phyloP scores from a whole-genome alignment of 1,284 basidiomycete genomes.

The Marasmius fiardii region DNA sequence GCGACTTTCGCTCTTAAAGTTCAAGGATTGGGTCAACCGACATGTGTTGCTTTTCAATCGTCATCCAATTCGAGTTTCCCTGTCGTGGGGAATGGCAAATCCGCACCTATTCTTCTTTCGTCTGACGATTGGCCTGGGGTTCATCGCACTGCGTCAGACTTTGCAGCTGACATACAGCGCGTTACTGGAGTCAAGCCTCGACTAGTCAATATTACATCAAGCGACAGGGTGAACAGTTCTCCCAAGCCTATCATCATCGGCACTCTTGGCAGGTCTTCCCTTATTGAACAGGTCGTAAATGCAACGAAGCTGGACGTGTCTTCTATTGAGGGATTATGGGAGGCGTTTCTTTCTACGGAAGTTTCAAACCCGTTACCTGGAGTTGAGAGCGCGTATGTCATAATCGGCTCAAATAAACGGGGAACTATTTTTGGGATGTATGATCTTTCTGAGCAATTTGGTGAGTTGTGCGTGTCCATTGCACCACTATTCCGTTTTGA shows the following conservation, averaged over 20 bases:
- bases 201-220: constrained; percentile 43
- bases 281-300: constrained; percentile 55
- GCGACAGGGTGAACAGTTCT: constrained; percentile 17
- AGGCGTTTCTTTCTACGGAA: constrained; percentile 50
- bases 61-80: constrained; percentile 29
- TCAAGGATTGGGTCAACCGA: not conserved
- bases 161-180: constrained; percentile 57
- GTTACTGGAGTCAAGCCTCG: constrained; percentile 53
- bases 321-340: constrained; percentile 60
- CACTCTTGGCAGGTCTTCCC: constrained; percentile 58
- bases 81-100: constrained; percentile 41
- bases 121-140: constrained; percentile 63
- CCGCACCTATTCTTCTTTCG: constrained; percentile 48
- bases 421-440: constrained; percentile 69
- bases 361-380: constrained; percentile 58
- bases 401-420: constrained; percentile 64
- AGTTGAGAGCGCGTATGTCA: constrained; percentile 57
- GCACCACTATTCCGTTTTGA: constrained; percentile 5
- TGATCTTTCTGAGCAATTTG: constrained; percentile 71
- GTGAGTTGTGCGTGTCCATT: constrained; percentile 28
- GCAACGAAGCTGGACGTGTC: constrained; percentile 52
- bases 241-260: constrained; percentile 56
- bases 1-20: not conserved
- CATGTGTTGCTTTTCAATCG: constrained; percentile 23
- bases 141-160: constrained; percentile 58